Evolutionary conservation across 257 asterid species (phyloP).

Genomic region (Plantago elongata): DNA sequence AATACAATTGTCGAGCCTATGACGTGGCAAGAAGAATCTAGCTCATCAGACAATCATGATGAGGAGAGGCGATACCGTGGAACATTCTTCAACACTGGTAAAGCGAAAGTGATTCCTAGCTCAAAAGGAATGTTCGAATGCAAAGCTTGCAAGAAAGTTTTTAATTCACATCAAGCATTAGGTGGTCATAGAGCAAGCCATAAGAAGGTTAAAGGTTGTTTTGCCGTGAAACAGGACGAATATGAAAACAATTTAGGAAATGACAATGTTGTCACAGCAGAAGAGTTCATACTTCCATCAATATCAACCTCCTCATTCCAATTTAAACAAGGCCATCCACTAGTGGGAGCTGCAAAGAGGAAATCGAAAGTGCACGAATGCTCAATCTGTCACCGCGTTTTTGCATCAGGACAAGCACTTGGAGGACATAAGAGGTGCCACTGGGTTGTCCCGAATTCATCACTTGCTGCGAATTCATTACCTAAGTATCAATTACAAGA

Average conservation of each 20-base stretch:
- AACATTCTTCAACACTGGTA: slow-evolving; percentile 28
- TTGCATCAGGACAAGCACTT: slow-evolving; percentile 82
- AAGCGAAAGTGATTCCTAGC: slow-evolving; percentile 33
- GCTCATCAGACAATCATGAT: slow-evolving; percentile 66
- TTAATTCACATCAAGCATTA: slow-evolving; percentile 87
- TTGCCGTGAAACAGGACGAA: slow-evolving; percentile 69
- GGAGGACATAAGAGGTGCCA: slow-evolving; percentile 98
- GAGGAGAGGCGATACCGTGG: slow-evolving; percentile 47
- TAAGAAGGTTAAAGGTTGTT: slow-evolving; percentile 87
- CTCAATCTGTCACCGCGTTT: slow-evolving; percentile 84
- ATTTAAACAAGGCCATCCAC: slow-evolving; percentile 33
- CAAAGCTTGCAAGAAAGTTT: slow-evolving; percentile 86
- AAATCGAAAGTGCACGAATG: slow-evolving; percentile 81
- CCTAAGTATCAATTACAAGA: slow-evolving; percentile 31
- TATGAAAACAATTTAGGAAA: slow-evolving; percentile 24
- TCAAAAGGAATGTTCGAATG: slow-evolving; percentile 75
- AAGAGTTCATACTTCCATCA: slow-evolving; percentile 36
- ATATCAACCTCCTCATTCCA: slow-evolving; percentile 39
- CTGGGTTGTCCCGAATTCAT: slow-evolving; percentile 74
- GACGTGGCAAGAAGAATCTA: slow-evolving; percentile 64
- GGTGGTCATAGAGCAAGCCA: slow-evolving; percentile 97
- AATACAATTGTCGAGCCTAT: slow-evolving; percentile 45
- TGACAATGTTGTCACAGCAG: slow-evolving; percentile 36
- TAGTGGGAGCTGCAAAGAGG: slow-evolving; percentile 47
- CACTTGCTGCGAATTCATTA: slow-evolving; percentile 30